Conservation (phyloP, 768 basidiomycete species). For the Calocera viscosa region DNA sequence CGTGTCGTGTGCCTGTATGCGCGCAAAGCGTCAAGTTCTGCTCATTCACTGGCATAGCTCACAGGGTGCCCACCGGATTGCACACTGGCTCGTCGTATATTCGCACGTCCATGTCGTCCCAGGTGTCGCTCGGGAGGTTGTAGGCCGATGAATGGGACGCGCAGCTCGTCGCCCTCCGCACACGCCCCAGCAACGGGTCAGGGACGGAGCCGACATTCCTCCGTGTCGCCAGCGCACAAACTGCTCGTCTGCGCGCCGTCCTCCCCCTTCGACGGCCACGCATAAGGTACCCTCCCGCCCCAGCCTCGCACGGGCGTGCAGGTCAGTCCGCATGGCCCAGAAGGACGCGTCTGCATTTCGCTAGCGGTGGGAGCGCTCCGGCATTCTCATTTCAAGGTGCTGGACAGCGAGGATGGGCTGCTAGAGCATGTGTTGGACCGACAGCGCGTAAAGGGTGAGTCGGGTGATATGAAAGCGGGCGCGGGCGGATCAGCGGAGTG, state of each 20-base stretch:
- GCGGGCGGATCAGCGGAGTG: too few species aligned
- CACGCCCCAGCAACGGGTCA: not conserved
- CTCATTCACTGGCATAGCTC: not conserved
- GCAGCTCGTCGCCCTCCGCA: not conserved
- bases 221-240: not conserved
- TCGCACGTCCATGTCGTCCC: not conserved
- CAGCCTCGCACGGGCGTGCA: not conserved
- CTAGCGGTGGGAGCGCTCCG: constrained; percentile 5
- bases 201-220: not conserved
- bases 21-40: not conserved
- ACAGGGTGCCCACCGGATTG: not conserved
- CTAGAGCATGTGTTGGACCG: constrained; percentile 8
- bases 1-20: constrained; percentile 59
- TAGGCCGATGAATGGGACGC: not conserved
- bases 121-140: not conserved
- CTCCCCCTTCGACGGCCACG: not conserved
- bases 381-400: not conserved
- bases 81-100: constrained; percentile 1
- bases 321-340: constrained; percentile 3
- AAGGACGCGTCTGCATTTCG: constrained; percentile 2
- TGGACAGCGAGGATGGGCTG: constrained; percentile 5
- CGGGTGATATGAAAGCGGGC: too few species aligned
- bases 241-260: not conserved
- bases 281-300: constrained; percentile 6
- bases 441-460: not conserved